phyloP scores from a whole-genome alignment of 768 basidiomycete genomes.

The Hebeloma cylindrosporum region DNA sequence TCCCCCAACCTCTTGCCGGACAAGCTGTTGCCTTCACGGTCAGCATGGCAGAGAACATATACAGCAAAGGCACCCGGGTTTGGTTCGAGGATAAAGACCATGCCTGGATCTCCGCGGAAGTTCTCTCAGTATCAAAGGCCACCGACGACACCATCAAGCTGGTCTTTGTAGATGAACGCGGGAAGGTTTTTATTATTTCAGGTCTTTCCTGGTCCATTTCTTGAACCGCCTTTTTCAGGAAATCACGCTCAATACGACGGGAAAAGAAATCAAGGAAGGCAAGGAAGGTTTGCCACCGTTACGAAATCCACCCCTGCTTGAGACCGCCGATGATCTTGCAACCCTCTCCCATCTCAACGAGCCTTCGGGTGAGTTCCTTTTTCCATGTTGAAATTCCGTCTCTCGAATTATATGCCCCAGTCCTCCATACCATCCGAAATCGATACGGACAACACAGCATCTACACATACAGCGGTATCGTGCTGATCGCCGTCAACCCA shows the following conservation, averaged over 20 bases:
- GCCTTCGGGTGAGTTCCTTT: constrained; percentile 72
- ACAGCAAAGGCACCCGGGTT: constrained; percentile 85
- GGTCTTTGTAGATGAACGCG: constrained; percentile 85
- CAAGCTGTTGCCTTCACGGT: constrained; percentile 26
- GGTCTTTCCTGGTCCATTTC: constrained; percentile 9
- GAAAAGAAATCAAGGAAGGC: constrained; percentile 76
- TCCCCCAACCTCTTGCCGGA: constrained; percentile 29
- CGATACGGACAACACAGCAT: constrained; percentile 97
- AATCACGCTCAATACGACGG: constrained; percentile 74
- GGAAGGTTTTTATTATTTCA: constrained; percentile 60
- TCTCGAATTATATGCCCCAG: constrained; percentile 38
- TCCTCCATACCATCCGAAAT: constrained; percentile 95
- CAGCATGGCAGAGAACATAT: constrained; percentile 86
- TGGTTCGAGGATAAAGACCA: constrained; percentile 95
- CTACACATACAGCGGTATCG: constrained; percentile 98
- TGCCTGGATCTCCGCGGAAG: constrained; percentile 92
- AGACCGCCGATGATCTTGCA: constrained; percentile 97
- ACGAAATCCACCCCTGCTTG: constrained; percentile 93
- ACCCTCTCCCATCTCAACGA: constrained; percentile 98
- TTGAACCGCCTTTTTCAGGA: constrained; percentile 49
- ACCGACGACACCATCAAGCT: constrained; percentile 78
- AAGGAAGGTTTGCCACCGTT: constrained; percentile 85
- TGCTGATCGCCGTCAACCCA: constrained; percentile 97
- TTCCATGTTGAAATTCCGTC: not conserved
- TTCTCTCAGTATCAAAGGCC: constrained; percentile 61